phyloP scores from a whole-genome alignment of 495 filamentous ascomycete genomes.

The Trypethelium eluteriae region DNA sequence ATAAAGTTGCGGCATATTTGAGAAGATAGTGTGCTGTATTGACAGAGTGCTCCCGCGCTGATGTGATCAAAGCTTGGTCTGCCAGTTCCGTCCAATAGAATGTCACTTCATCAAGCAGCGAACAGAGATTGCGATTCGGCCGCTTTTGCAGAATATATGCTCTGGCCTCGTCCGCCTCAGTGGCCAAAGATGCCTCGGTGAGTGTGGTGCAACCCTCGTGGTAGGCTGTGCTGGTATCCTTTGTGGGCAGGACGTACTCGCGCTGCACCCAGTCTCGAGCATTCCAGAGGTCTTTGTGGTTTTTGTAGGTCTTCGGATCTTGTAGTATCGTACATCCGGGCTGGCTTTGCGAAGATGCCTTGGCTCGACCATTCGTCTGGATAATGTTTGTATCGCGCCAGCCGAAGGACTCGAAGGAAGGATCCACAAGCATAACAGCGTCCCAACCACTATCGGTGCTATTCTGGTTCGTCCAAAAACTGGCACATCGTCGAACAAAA shows the following conservation, averaged over 20 bases:
- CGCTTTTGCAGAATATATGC: conserved; percentile 17
- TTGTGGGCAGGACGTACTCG: not conserved
- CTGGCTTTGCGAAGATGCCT: not conserved
- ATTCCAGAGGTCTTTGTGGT: conserved; percentile 1
- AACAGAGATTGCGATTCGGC: not conserved
- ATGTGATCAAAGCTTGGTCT: not conserved
- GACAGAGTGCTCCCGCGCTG: conserved; percentile 5
- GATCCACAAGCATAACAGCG: conserved; percentile 19
- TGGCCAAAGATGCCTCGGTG: not conserved
- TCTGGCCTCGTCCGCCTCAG: conserved; percentile 19
- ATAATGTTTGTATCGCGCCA: not conserved
- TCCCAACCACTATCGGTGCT: conserved; percentile 11
- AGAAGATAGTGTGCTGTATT: conserved; percentile 15
- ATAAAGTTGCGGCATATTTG: conserved; percentile 13
- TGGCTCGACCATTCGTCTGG: not conserved
- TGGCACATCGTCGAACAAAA: conserved; percentile 14
- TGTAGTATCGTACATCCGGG: not conserved
- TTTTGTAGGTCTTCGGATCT: not conserved
- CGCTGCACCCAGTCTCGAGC: conserved; percentile 6
- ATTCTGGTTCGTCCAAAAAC: conserved; percentile 16
- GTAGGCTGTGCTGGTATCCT: conserved; percentile 9
- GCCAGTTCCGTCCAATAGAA: conserved; percentile 18
- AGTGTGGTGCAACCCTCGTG: not conserved
- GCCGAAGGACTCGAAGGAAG: conserved; percentile 11
- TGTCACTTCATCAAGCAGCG: conserved; percentile 15